A percentile compares a stretch with the other conserved stretches of the same genome.
Evolutionary conservation across 139 green algal species (phyloP).

Genomic region (Coelastrella sp.): DNA sequence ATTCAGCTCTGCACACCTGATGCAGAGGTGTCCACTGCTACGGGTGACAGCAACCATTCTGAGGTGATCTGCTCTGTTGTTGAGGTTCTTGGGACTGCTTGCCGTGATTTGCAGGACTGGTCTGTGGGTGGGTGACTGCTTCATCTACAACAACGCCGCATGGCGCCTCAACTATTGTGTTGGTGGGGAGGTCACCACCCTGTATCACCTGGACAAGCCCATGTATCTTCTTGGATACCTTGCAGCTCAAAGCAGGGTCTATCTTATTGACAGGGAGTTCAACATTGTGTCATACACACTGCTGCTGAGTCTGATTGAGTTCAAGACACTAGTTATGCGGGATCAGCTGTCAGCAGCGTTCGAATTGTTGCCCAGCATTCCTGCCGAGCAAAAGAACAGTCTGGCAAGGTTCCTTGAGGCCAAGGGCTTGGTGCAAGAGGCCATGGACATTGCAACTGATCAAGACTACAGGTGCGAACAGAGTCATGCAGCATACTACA

Average conservation of each 20-base stretch:
- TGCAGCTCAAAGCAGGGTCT: slow-evolving; percentile 88
- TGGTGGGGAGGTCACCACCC: slow-evolving; percentile 95
- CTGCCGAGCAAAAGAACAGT: slow-evolving; percentile 81
- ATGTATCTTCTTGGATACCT: slow-evolving; percentile 99
- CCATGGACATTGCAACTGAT: slow-evolving; percentile 94
- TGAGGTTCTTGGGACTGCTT: too few relatives aligned
- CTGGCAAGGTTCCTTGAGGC: slow-evolving; percentile 96
- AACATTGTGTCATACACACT: slow-evolving; percentile 90
- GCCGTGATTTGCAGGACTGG: slow-evolving; percentile 47
- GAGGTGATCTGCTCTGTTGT: not conserved
- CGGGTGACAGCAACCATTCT: too few relatives aligned
- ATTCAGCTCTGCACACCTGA: too few relatives aligned
- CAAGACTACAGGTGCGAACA: slow-evolving; percentile 81
- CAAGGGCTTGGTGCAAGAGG: slow-evolving; percentile 83
- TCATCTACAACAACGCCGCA: slow-evolving; percentile 97
- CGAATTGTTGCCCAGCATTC: slow-evolving; percentile 66
- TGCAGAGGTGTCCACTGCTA: not conserved
- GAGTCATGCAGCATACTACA: too few relatives aligned
- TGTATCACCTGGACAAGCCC: slow-evolving; percentile 96
- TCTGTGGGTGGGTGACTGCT: slow-evolving; percentile 93
- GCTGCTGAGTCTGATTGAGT: slow-evolving; percentile 96
- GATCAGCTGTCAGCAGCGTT: slow-evolving; percentile 66
- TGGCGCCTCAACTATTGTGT: slow-evolving; percentile 99
- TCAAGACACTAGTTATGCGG: slow-evolving; percentile 84
- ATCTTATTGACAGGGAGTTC: slow-evolving; percentile 95